Evolutionary conservation across 176 grass and related monocot genomes (phyloP).

Genomic region (Hsuehochloa calcarea): DNA sequence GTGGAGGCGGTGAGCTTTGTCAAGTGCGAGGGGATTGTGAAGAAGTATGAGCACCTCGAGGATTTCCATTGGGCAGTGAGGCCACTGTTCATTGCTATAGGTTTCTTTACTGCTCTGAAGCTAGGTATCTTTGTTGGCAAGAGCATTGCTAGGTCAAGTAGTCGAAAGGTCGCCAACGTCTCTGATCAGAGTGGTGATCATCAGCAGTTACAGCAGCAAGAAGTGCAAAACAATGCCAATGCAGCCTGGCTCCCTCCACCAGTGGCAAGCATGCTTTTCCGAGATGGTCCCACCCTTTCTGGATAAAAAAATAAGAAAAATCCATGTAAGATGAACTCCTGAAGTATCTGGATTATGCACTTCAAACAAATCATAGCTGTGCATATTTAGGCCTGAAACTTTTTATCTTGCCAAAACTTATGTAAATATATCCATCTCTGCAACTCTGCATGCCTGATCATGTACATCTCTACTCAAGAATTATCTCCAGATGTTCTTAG

Average conservation of each 20-base stretch:
- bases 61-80: conserved; percentile 91
- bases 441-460: not conserved
- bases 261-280: conserved; percentile 74
- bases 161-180: conserved; percentile 46
- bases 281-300: conserved; percentile 41
- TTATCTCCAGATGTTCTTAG: not conserved
- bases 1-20: conserved; percentile 79
- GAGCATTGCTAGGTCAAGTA: conserved; percentile 46
- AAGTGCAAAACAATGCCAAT: conserved; percentile 25
- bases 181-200: conserved; percentile 36
- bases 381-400: conserved; percentile 35
- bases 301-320: conserved; percentile 33
- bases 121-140: conserved; percentile 66
- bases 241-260: conserved; percentile 57
- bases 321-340: not conserved
- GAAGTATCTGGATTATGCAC: not conserved
- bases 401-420: not conserved
- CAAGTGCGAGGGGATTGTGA: conserved; percentile 74
- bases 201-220: conserved; percentile 29
- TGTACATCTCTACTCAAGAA: not conserved
- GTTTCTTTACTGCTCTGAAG: conserved; percentile 70
- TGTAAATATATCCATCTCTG: conserved; percentile 10
- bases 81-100: conserved; percentile 73
- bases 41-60: conserved; percentile 93
- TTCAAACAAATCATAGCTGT: not conserved